Conservation (phyloP, 495 filamentous ascomycete species). For the Neurospora terricola region DNA sequence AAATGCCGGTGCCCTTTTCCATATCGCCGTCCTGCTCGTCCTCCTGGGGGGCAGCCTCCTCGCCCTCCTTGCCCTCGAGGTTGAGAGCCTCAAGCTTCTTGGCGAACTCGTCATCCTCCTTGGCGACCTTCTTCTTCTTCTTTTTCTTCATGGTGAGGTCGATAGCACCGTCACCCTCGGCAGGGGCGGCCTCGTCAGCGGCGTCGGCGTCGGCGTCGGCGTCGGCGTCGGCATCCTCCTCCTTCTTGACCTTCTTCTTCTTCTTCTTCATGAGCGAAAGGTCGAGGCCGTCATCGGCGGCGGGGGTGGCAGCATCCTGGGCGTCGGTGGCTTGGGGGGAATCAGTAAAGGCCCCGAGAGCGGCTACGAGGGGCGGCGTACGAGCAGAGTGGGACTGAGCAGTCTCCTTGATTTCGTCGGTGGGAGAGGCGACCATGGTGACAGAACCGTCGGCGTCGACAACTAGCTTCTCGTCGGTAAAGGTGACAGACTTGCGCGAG, state of each 20-base stretch:
- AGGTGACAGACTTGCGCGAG: slow-evolving; percentile 78
- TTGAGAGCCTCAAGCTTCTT: slow-evolving; percentile 58
- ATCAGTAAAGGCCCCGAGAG: slow-evolving; percentile 42
- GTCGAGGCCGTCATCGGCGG: slow-evolving; percentile 32
- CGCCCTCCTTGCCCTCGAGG: slow-evolving; percentile 64
- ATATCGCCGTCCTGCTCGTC: slow-evolving; percentile 56
- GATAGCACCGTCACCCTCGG: slow-evolving; percentile 20
- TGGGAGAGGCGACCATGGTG: slow-evolving; percentile 50
- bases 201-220: slow-evolving; percentile 53
- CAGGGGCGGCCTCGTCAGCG: slow-evolving; percentile 28
- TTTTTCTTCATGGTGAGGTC: slow-evolving; percentile 83
- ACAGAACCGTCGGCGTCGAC: slow-evolving; percentile 79
- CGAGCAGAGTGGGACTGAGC: slow-evolving; percentile 59
- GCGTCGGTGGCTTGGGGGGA: slow-evolving; percentile 40
- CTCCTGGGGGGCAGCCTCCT: slow-evolving; percentile 34
- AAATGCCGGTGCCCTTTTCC: slow-evolving; percentile 87
- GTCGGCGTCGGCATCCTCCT: slow-evolving; percentile 50
- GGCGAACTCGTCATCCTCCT: slow-evolving; percentile 49
- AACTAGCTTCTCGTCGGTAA: slow-evolving; percentile 72
- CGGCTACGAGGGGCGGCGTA: slow-evolving; percentile 45
- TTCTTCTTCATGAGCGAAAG: slow-evolving; percentile 49
- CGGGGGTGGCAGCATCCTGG: slow-evolving; percentile 41
- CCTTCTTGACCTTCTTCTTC: slow-evolving; percentile 71
- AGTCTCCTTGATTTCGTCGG: slow-evolving; percentile 55
- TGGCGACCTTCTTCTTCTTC: slow-evolving; percentile 85